These are phyloP conservation scores for Chrysanthemum makinoi DNA, from an alignment of 129 eudicot genomes.

Conservation along the genomic window DNA sequence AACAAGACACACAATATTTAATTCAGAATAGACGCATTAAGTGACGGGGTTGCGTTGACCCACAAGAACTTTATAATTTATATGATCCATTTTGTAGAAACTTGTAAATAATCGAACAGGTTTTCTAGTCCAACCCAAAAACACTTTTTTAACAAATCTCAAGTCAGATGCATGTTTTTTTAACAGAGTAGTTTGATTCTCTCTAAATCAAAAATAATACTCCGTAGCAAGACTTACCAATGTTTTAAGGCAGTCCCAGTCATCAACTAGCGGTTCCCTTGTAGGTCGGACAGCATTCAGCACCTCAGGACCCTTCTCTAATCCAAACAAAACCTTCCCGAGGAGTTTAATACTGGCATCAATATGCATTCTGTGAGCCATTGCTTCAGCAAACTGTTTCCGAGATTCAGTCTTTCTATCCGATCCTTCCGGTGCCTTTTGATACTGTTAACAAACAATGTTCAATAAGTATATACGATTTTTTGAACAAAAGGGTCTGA, in stretches of 20 bases:
- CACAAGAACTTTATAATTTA: too few species aligned
- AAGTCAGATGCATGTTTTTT: neutral
- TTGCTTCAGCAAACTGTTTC: conserved; percentile 78
- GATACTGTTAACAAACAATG: conserved; percentile 48
- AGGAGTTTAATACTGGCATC: conserved; percentile 65
- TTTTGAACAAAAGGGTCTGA: neutral
- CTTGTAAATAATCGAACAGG: too few species aligned
- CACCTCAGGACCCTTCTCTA: conserved; percentile 53
- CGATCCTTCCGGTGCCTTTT: conserved; percentile 92
- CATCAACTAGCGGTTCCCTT: conserved; percentile 82
- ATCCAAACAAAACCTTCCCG: conserved; percentile 78
- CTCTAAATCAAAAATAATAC: neutral
- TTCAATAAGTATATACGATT: neutral
- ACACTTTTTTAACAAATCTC: too few species aligned
- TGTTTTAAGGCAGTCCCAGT: conserved; percentile 87
- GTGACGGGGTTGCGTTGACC: too few species aligned
- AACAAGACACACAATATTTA: neutral
- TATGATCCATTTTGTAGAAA: too few species aligned
- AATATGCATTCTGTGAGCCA: conserved; percentile 82
- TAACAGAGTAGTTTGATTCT: neutral
- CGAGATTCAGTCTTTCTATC: conserved; percentile 59
- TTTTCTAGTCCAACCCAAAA: too few species aligned
- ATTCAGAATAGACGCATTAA: too few species aligned
- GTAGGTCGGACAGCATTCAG: conserved; percentile 58
- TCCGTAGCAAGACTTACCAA: conserved; percentile 43